Percentiles rank a stretch among this genome's conserved stretches.
Conservation (phyloP, 176 grass and related monocot species). For the Paspalum notatum region DNA sequence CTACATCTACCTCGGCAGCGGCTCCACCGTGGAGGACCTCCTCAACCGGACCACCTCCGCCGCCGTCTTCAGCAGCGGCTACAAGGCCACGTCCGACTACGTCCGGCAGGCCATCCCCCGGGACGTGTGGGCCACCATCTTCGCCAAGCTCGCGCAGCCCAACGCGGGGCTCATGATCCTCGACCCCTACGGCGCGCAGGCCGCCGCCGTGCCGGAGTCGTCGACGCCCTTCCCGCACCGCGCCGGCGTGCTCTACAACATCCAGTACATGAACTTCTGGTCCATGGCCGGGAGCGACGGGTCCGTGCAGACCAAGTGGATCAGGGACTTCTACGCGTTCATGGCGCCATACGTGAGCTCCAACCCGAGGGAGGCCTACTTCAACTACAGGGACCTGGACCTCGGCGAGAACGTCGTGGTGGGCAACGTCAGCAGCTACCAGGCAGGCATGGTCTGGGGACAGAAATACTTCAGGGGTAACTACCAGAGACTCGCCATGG, state of each 20-base stretch:
- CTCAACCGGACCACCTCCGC: constrained; percentile 36
- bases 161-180: constrained; percentile 50
- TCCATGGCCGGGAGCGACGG: not conserved
- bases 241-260: constrained; percentile 50
- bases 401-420: constrained; percentile 40
- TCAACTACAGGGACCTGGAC: constrained; percentile 63
- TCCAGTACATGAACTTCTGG: constrained; percentile 59
- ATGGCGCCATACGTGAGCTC: constrained; percentile 47
- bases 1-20: constrained; percentile 43
- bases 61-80: not conserved
- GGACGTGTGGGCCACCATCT: constrained; percentile 27
- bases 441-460: constrained; percentile 44
- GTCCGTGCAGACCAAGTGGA: constrained; percentile 14
- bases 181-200: constrained; percentile 49
- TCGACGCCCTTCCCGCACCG: constrained; percentile 58
- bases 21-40: constrained; percentile 37
- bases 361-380: constrained; percentile 52
- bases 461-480: constrained; percentile 50
- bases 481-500: constrained; percentile 42
- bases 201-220: constrained; percentile 23
- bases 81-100: constrained; percentile 61
- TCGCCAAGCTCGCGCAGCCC: constrained; percentile 26
- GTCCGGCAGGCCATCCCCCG: constrained; percentile 36
- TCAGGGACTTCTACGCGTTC: constrained; percentile 42
- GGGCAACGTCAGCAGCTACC: constrained; percentile 45